Evolutionary conservation across 139 green algal genomes (phyloP).

Genomic region (Trebouxia sp.): DNA sequence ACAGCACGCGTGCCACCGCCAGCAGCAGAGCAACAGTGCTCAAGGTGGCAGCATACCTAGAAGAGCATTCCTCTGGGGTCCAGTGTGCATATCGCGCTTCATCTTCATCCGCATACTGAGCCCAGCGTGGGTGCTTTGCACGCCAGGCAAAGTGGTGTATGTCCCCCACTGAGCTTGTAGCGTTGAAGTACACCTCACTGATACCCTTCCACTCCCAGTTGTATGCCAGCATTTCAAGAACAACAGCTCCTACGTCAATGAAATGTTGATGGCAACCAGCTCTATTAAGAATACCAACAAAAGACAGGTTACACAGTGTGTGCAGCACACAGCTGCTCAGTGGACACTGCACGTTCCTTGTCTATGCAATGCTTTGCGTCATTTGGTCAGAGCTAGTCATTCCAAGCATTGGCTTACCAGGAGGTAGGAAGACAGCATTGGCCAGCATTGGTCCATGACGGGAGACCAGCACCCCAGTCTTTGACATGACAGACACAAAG

Average conservation of each 20-base stretch:
- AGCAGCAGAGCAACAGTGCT: neutral
- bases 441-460: conserved; percentile 75
- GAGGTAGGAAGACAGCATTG: conserved; percentile 64
- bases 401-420: conserved; percentile 30
- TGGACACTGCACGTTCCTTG: neutral
- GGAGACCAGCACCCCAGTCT: conserved; percentile 70
- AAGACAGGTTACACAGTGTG: neutral
- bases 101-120: conserved; percentile 37
- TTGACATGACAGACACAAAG: conserved; percentile 59
- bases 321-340: neutral
- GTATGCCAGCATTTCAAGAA: conserved; percentile 85
- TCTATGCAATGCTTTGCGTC: neutral
- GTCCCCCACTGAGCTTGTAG: conserved; percentile 64
- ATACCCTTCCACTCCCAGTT: conserved; percentile 83
- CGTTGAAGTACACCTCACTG: conserved; percentile 71
- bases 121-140: conserved; percentile 40
- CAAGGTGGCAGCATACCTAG: conserved; percentile 27
- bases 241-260: conserved; percentile 47
- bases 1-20: neutral
- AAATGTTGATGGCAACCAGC: neutral
- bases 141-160: conserved; percentile 85
- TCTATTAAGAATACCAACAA: too few relatives aligned
- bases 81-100: conserved; percentile 64
- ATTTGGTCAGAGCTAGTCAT: neutral
- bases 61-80: conserved; percentile 68